Percentiles rank a stretch among this genome's conserved stretches.
phyloP scores from a whole-genome alignment of 257 asterid genomes.

The Nicotiana tomentosiformis region DNA sequence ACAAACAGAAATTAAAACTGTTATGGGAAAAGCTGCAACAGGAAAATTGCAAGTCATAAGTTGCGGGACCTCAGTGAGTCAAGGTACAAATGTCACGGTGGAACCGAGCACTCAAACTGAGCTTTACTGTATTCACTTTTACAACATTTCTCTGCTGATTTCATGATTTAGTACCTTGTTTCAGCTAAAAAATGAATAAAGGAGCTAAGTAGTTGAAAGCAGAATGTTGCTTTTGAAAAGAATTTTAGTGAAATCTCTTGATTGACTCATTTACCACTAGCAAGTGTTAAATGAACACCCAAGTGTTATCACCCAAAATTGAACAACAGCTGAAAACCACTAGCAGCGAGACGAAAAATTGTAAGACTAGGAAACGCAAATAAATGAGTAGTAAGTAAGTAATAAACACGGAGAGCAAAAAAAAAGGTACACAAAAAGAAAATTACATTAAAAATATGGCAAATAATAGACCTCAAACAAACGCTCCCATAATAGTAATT shows the following conservation, averaged over 20 bases:
- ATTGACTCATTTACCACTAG: no score
- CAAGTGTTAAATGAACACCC: no score
- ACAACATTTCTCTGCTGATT: no score
- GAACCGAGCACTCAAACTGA: background rate
- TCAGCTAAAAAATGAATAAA: no score
- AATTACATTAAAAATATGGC: background rate
- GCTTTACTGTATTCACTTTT: background rate
- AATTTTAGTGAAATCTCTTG: no score
- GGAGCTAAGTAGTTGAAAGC: no score
- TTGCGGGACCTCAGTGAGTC: background rate
- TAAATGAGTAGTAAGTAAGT: no score
- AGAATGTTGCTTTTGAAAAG: no score
- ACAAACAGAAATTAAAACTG: background rate
- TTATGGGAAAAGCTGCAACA: background rate
- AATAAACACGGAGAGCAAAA: background rate
- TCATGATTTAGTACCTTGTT: no score
- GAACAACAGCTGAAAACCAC: background rate
- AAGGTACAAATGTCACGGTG: background rate
- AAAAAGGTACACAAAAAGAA: background rate
- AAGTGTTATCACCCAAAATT: no score
- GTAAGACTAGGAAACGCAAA: background rate
- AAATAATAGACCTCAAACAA: background rate
- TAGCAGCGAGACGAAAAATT: background rate
- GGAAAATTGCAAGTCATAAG: background rate
- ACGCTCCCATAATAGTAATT: background rate